Evolutionary conservation across 331 rosid genomes (phyloP).

Genomic region (Phaseolus coccineus): DNA sequence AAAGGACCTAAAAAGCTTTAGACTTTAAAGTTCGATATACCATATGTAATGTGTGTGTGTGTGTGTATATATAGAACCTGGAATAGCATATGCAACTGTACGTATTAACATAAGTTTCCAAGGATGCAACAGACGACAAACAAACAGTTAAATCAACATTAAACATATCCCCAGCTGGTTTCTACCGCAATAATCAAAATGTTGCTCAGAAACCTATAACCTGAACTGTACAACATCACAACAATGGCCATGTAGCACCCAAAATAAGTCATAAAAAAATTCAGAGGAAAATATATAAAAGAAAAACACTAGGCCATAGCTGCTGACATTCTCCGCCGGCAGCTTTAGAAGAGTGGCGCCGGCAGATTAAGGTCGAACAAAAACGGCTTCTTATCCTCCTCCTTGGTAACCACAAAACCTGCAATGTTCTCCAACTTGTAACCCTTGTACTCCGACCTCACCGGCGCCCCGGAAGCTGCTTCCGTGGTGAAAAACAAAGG

Average conservation of each 20-base stretch:
- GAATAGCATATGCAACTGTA: not conserved
- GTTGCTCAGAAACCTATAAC: conserved; percentile 14
- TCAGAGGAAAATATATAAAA: not conserved
- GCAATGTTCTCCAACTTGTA: conserved; percentile 61
- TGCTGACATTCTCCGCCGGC: conserved; percentile 1
- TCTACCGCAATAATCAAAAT: conserved; percentile 1
- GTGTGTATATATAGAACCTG: too few species aligned
- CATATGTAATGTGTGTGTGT: too few species aligned
- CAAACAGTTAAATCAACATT: not conserved
- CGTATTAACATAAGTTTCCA: not conserved
- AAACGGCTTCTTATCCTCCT: conserved; percentile 56
- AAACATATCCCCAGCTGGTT: not conserved
- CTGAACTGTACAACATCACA: conserved; percentile 41
- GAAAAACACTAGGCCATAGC: not conserved
- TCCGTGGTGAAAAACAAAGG: conserved; percentile 27
- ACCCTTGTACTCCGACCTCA: conserved; percentile 67
- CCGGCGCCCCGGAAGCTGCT: conserved; percentile 20
- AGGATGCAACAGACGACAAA: conserved; percentile 11
- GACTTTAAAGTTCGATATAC: not conserved
- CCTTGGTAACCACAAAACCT: conserved; percentile 46
- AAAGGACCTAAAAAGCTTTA: not conserved
- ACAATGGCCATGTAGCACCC: conserved; percentile 1
- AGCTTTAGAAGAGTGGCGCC: conserved; percentile 59
- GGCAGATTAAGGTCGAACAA: conserved; percentile 70
- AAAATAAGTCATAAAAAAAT: not conserved